Percentiles rank a stretch among this genome's conserved stretches.
phyloP scores from a whole-genome alignment of 2,329 filamentous ascomycete genomes.

The Didymella pinodella region DNA sequence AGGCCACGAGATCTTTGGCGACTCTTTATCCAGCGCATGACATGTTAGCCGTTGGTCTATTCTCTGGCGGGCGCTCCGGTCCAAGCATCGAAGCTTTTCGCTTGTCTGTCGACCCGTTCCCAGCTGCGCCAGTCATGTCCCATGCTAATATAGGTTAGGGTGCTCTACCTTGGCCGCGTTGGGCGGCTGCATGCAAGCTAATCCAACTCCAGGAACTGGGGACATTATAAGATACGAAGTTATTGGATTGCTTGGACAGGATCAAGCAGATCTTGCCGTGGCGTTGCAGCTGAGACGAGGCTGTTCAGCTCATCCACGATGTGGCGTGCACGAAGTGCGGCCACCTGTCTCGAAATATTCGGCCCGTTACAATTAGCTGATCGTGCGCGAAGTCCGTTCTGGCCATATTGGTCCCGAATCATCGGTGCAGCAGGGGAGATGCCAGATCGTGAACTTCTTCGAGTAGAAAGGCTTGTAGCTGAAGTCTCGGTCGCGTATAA shows the following conservation, averaged over 20 bases:
- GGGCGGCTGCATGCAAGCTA: not conserved
- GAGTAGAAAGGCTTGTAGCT: not conserved
- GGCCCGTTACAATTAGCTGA: not conserved
- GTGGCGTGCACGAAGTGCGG: not conserved
- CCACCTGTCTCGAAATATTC: not conserved
- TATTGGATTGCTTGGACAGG: not conserved
- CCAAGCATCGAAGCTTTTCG: not conserved
- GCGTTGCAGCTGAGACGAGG: conserved; percentile 18
- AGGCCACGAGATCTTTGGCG: not conserved
- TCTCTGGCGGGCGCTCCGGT: not conserved
- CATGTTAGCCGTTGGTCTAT: not conserved
- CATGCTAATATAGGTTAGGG: not conserved
- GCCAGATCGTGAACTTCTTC: not conserved
- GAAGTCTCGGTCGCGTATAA: not conserved
- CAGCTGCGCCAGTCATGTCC: conserved; percentile 5
- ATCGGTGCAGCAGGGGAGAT: not conserved
- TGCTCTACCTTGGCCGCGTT: not conserved
- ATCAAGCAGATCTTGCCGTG: conserved; percentile 4
- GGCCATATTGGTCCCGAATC: not conserved
- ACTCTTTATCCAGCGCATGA: not conserved
- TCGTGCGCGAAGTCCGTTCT: not conserved
- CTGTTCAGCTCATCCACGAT: conserved; percentile 17
- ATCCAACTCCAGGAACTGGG: not conserved
- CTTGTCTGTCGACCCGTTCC: not conserved
- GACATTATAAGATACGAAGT: not conserved